Evolutionary conservation across 805 yeast genomes (phyloP), one percentile per base, ranked within the genome.

Genomic region (Candida peoriensis): DNA sequence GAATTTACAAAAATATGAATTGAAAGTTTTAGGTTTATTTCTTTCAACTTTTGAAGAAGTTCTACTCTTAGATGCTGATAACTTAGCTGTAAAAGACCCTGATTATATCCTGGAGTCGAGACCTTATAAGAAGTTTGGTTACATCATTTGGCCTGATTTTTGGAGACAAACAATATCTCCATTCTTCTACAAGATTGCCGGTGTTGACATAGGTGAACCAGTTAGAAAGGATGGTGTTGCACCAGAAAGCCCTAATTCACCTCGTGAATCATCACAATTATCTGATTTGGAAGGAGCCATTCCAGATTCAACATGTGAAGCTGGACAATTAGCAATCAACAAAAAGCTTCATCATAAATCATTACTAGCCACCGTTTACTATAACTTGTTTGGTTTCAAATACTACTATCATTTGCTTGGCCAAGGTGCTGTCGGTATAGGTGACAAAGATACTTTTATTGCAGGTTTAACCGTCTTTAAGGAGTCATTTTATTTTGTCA

Each of bases 371-470:
- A 65, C 82, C 6, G 64, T 78, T 26, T 82, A 80, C 55, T 82
- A 82, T 54, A 81, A 81, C 50, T 60, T 78, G 10, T 62, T 63
- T 55, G 93, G 93, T 0, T 86, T 86, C 13, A 57, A 70, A 18
- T 76, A 67, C 55, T 82, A 76, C 54, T 82, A 81, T 50, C 84
- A 82, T 17, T 57, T 82, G 31, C 60, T 82, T 43, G 76, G 85
- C 0, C 93, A 82, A 55, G 86, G 86, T 9, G 71, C 76, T 24
- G 83, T 86, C 3, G 90, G 89, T 13, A 82, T 81, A 55, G 89
- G 89, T 36, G 90, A 82, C 52, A 81, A 81, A 50, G 89, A 82
- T 44, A 80, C 89, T 0, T 81, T 81, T 50, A 72, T 47, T 62
- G 54, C 56, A 4, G 56, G 54, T n/a, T 26, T 50, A 22, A 49